Evolutionary conservation across 2,329 filamentous ascomycete genomes (phyloP).

Genomic region (Penicillium rolfsii): DNA sequence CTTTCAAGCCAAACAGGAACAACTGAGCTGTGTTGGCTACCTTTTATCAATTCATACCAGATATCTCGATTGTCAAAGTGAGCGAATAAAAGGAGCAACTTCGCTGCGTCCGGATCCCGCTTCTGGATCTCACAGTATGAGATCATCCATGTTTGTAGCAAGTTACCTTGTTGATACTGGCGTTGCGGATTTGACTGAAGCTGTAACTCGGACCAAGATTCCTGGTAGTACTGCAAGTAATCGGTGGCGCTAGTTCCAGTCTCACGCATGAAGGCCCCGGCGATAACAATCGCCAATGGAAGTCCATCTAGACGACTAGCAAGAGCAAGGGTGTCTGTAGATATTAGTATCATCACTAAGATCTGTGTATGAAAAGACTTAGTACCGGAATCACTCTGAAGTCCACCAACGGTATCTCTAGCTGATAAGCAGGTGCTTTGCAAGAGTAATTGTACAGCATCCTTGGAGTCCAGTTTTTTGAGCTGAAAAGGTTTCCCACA

Average conservation of each 20-base stretch:
- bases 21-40: slow-evolving; percentile 9
- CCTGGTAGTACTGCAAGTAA: slow-evolving; percentile 48
- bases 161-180: slow-evolving; percentile 32
- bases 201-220: slow-evolving; percentile 40
- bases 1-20: slow-evolving; percentile 27
- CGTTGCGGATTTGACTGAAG: slow-evolving; percentile 18
- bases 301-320: slow-evolving; percentile 48
- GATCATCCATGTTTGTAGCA: slow-evolving; percentile 42
- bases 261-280: slow-evolving; percentile 50
- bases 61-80: slow-evolving; percentile 51
- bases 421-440: slow-evolving; percentile 16
- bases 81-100: slow-evolving; percentile 48
- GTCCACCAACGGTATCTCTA: background rate
- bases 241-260: slow-evolving; percentile 41
- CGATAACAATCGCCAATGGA: slow-evolving; percentile 52
- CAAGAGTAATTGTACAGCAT: slow-evolving; percentile 20
- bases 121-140: slow-evolving; percentile 44
- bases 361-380: background rate
- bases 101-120: slow-evolving; percentile 34
- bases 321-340: slow-evolving; percentile 34
- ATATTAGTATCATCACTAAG: slow-evolving; percentile 14
- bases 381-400: slow-evolving; percentile 20
- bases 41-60: slow-evolving; percentile 50
- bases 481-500: slow-evolving; percentile 40
- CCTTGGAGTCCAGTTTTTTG: slow-evolving; percentile 33